Percentiles rank a stretch among this genome's conserved stretches.
These are phyloP conservation scores for Protomyces inundatus DNA, from an alignment of 1,139 yeast species.

Conservation along the genomic window DNA sequence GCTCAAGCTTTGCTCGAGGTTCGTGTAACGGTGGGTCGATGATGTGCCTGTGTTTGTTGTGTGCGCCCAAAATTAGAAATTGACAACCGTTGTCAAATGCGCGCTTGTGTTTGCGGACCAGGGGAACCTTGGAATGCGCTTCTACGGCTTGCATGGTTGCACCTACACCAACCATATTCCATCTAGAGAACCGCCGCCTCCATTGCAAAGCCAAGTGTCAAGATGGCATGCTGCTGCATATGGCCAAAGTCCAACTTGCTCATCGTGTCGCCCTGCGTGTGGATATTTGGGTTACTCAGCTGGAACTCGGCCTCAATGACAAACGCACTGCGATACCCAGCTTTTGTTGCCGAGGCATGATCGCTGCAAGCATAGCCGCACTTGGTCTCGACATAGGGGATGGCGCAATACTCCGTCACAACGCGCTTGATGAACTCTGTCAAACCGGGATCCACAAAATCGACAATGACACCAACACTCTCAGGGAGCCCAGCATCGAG, in stretches of 20 bases:
- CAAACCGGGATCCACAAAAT: conserved; percentile 58
- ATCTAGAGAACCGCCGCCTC: conserved; percentile 42
- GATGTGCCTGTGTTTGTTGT: too few relatives aligned
- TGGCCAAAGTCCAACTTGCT: conserved; percentile 74
- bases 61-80: too few relatives aligned
- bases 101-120: too few relatives aligned
- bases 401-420: conserved; percentile 56
- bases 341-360: conserved; percentile 77
- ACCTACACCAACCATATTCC: background rate
- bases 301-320: conserved; percentile 71
- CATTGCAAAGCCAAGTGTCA: conserved; percentile 63
- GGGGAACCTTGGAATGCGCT: too few relatives aligned
- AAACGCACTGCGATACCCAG: conserved; percentile 78
- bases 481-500: conserved; percentile 55
- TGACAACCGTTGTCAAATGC: too few relatives aligned
- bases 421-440: conserved; percentile 59
- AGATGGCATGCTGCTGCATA: conserved; percentile 69
- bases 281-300: conserved; percentile 62
- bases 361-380: conserved; percentile 96
- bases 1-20: too few relatives aligned
- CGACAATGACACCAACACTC: conserved; percentile 74
- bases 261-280: conserved; percentile 71
- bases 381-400: conserved; percentile 64
- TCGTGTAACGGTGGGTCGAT: too few relatives aligned
- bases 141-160: too few relatives aligned